Conservation (phyloP, 345 rosid genomes). For the Syzygium grande region DNA sequence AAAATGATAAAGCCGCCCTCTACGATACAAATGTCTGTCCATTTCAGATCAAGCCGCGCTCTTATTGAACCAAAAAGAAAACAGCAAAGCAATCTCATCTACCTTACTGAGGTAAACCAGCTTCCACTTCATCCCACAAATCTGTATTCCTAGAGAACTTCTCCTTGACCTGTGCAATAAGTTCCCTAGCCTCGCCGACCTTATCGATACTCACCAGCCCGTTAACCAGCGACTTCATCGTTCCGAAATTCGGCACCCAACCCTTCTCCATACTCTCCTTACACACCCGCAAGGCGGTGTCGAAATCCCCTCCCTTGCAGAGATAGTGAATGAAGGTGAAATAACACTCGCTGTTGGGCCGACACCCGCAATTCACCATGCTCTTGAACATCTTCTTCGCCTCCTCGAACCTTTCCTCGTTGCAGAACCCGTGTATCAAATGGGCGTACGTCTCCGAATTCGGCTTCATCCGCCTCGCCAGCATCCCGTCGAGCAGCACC, state of each 20-base stretch:
- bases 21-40: neutral
- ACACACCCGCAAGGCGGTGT: conserved; percentile 45
- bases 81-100: neutral
- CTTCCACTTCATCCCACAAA: conserved; percentile 80
- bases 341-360: conserved; percentile 46
- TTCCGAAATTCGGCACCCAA: conserved; percentile 58
- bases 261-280: conserved; percentile 55
- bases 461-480: conserved; percentile 33
- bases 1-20: neutral
- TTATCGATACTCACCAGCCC: conserved; percentile 47
- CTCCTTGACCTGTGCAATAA: conserved; percentile 43
- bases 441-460: conserved; percentile 32
- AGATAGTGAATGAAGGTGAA: conserved; percentile 46
- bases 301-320: conserved; percentile 58
- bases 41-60: neutral
- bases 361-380: conserved; percentile 41
- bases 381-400: conserved; percentile 54
- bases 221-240: conserved; percentile 58
- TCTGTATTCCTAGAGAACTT: conserved; percentile 37
- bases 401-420: conserved; percentile 52
- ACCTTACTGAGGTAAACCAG: conserved; percentile 45
- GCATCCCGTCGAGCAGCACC: conserved; percentile 48
- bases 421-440: conserved; percentile 74
- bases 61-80: neutral
- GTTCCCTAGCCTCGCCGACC: conserved; percentile 54